Evolutionary conservation across 2,329 filamentous ascomycete species (phyloP).

Genomic region (Cucurbitaria berberidis): DNA sequence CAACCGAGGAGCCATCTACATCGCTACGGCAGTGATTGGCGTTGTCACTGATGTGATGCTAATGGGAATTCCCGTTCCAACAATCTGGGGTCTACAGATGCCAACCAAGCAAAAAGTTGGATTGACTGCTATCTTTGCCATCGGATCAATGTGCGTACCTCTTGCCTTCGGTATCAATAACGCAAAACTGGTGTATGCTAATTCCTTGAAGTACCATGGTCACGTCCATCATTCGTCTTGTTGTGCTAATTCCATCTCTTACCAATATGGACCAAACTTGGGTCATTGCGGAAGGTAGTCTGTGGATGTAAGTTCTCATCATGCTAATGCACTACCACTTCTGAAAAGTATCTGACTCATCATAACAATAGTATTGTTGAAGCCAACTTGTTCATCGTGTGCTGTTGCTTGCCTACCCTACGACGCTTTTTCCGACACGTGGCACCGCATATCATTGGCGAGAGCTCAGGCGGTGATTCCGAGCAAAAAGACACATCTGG

Average conservation of each 20-base stretch:
- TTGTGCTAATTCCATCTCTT: slow-evolving; percentile 19
- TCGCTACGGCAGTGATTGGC: slow-evolving; percentile 25
- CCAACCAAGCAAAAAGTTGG: slow-evolving; percentile 24
- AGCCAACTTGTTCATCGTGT: slow-evolving; percentile 52
- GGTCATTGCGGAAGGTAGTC: slow-evolving; percentile 14
- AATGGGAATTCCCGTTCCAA: slow-evolving; percentile 24
- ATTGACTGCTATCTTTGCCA: slow-evolving; percentile 22
- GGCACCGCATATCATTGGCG: slow-evolving; percentile 33
- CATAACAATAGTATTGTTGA: slow-evolving; percentile 43
- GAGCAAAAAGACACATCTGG: slow-evolving; percentile 8
- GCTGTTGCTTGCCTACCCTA: slow-evolving; percentile 51
- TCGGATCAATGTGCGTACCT: slow-evolving; percentile 26
- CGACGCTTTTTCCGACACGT: slow-evolving; percentile 51
- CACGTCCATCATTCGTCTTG: slow-evolving; percentile 19
- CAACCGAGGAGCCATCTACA: slow-evolving; percentile 30
- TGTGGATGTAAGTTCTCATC: slow-evolving; percentile 19
- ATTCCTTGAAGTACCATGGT: slow-evolving; percentile 17
- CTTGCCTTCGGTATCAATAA: neutral
- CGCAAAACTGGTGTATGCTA: neutral
- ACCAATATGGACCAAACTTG: slow-evolving; percentile 21
- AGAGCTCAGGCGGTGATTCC: slow-evolving; percentile 3
- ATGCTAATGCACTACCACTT: neutral
- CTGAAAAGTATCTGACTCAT: neutral
- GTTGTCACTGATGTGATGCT: slow-evolving; percentile 28
- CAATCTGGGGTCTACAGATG: slow-evolving; percentile 26